Evolutionary conservation across 768 basidiomycete species (phyloP).

Genomic region (Mycena vitilis): DNA sequence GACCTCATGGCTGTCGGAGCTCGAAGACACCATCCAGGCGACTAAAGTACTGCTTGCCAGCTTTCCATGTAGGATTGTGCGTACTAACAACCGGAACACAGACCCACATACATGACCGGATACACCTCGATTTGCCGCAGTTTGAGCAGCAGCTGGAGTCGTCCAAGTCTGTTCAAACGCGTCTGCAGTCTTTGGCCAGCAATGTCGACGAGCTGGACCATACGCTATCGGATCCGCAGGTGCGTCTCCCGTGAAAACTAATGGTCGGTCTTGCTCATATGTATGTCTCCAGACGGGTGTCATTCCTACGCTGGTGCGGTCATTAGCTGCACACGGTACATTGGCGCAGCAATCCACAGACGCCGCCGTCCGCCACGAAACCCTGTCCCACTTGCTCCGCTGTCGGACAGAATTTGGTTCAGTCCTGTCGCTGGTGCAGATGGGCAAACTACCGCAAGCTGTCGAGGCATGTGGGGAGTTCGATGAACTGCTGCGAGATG

Average conservation of each 20-base stretch:
- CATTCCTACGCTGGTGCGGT: constrained; percentile 65
- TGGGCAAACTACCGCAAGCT: constrained; percentile 75
- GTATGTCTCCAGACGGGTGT: constrained; percentile 69
- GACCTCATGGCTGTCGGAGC: constrained; percentile 75
- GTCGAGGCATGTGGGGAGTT: constrained; percentile 57
- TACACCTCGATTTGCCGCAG: constrained; percentile 69
- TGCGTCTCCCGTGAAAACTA: constrained; percentile 44
- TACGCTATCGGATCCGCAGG: constrained; percentile 69
- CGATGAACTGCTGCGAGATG: constrained; percentile 55
- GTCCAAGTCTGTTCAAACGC: constrained; percentile 73
- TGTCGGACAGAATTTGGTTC: constrained; percentile 61
- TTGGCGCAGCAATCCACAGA: constrained; percentile 74
- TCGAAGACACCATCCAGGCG: constrained; percentile 75
- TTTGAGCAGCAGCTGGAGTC: constrained; percentile 75
- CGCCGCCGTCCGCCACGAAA: constrained; percentile 60
- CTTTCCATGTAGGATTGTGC: constrained; percentile 6
- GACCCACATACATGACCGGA: constrained; percentile 81
- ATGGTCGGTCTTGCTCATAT: constrained; percentile 22
- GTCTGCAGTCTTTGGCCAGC: constrained; percentile 60
- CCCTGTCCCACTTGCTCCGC: constrained; percentile 65
- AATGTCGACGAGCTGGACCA: constrained; percentile 65
- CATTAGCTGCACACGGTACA: constrained; percentile 68
- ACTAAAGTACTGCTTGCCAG: constrained; percentile 68
- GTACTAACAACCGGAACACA: constrained; percentile 20
- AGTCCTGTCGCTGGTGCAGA: constrained; percentile 59